phyloP scores from a whole-genome alignment of 805 yeast genomes.

The Wickerhamiella slavikovae region DNA sequence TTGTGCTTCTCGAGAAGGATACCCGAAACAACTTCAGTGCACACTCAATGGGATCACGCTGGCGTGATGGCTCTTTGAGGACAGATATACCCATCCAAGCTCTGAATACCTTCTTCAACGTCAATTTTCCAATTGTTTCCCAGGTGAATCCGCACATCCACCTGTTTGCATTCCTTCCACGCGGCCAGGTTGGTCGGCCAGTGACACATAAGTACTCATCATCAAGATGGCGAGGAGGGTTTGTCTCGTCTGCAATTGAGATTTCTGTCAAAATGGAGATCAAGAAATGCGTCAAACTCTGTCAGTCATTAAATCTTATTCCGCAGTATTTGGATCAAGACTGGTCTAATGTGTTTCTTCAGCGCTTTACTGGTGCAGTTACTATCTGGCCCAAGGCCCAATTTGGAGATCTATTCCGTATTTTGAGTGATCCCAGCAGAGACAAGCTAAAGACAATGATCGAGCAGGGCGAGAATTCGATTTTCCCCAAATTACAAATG shows the following conservation, averaged over 20 bases:
- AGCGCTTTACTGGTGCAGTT: slow-evolving; percentile 51
- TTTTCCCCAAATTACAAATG: slow-evolving; percentile 46
- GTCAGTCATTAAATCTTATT: slow-evolving; percentile 41
- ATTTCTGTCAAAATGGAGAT: slow-evolving; percentile 52
- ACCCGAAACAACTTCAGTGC: slow-evolving; percentile 29
- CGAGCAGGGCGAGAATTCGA: slow-evolving; percentile 38
- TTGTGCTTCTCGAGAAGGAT: slow-evolving; percentile 52
- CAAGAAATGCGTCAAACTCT: slow-evolving; percentile 53
- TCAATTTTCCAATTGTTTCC: slow-evolving; percentile 53
- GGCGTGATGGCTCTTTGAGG: slow-evolving; percentile 62
- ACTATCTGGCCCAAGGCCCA: slow-evolving; percentile 56
- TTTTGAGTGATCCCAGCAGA: slow-evolving; percentile 48
- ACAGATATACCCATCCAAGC: slow-evolving; percentile 65
- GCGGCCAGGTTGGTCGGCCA: slow-evolving; percentile 66
- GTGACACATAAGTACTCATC: slow-evolving; percentile 35
- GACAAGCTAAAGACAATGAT: slow-evolving; percentile 35
- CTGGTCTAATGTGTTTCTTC: slow-evolving; percentile 63
- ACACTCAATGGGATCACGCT: slow-evolving; percentile 50
- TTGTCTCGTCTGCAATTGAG: slow-evolving; percentile 50
- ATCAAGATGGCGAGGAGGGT: slow-evolving; percentile 53
- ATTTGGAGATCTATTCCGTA: slow-evolving; percentile 37
- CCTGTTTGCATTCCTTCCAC: slow-evolving; percentile 54
- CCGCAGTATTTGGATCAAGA: slow-evolving; percentile 56
- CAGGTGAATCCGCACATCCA: slow-evolving; percentile 73
- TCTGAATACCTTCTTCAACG: slow-evolving; percentile 53